Conservation (phyloP, 345 rosid species). For the Hibiscus syriacus region DNA sequence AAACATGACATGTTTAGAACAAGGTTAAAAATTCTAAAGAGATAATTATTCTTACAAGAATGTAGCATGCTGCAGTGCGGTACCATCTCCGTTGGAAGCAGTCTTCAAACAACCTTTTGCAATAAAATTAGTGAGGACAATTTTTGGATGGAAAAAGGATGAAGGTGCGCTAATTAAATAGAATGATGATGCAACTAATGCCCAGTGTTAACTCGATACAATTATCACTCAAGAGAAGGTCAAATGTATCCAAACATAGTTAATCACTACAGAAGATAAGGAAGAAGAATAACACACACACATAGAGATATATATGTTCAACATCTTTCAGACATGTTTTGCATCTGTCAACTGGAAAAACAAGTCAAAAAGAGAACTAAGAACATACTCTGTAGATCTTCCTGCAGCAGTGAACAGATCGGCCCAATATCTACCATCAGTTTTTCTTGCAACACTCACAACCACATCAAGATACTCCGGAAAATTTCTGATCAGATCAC, state of each 20-base stretch:
- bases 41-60: conserved; percentile 64
- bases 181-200: not conserved
- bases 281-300: not conserved
- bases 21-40: conserved; percentile 3
- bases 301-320: not conserved
- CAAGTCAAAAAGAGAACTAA: conserved; percentile 4
- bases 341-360: not conserved
- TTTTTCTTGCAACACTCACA: conserved; percentile 97
- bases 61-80: conserved; percentile 97
- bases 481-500: conserved; percentile 78
- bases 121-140: not conserved
- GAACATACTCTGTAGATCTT: conserved; percentile 87
- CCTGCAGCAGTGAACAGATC: conserved; percentile 93
- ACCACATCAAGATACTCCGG: conserved; percentile 91
- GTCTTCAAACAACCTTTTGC: conserved; percentile 84
- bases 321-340: conserved; percentile 3
- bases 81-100: conserved; percentile 99
- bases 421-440: conserved; percentile 99
- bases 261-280: not conserved
- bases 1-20: not conserved
- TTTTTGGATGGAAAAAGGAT: not conserved
- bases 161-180: not conserved
- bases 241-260: not conserved
- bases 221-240: not conserved
- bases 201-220: not conserved